Conservation (phyloP, 208 protist species). For the Trypanosoma brucei region DNA sequence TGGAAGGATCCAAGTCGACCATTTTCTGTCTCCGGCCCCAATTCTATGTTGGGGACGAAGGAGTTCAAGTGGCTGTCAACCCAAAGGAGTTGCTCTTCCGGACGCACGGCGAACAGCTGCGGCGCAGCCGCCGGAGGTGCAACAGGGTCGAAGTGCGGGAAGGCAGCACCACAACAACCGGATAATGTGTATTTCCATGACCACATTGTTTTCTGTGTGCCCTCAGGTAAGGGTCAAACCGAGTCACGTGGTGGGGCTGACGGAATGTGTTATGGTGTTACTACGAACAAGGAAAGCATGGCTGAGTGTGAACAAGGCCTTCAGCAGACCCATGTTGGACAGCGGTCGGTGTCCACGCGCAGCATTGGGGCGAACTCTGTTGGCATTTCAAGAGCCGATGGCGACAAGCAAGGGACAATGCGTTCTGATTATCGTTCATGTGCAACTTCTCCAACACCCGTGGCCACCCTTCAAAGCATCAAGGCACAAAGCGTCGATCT, state of each 20-base stretch:
- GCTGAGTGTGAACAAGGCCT: neutral
- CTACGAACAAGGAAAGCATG: slow-evolving; percentile 6
- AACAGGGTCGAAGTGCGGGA: neutral
- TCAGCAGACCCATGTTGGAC: neutral
- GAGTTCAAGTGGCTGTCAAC: no score
- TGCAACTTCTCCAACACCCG: neutral
- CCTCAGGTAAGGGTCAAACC: neutral
- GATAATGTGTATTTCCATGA: slow-evolving; percentile 19
- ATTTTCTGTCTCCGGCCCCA: neutral
- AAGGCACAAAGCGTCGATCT: slow-evolving; percentile 14
- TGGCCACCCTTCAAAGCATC: neutral
- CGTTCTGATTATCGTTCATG: neutral
- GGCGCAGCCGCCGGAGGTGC: no score
- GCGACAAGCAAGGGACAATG: neutral
- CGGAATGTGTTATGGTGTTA: slow-evolving; percentile 9
- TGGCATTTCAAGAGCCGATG: neutral
- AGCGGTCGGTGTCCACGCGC: neutral
- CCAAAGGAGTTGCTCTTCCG: no score
- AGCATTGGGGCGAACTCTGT: neutral
- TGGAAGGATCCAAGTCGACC: neutral
- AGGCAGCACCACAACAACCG: neutral
- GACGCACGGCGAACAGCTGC: no score
- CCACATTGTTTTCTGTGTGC: slow-evolving; percentile 13
- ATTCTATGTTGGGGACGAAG: neutral
- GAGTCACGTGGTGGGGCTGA: neutral